A percentile compares a stretch with the other conserved stretches of the same genome.
Conservation (phyloP, 805 yeast species). For the Candida alai region DNA sequence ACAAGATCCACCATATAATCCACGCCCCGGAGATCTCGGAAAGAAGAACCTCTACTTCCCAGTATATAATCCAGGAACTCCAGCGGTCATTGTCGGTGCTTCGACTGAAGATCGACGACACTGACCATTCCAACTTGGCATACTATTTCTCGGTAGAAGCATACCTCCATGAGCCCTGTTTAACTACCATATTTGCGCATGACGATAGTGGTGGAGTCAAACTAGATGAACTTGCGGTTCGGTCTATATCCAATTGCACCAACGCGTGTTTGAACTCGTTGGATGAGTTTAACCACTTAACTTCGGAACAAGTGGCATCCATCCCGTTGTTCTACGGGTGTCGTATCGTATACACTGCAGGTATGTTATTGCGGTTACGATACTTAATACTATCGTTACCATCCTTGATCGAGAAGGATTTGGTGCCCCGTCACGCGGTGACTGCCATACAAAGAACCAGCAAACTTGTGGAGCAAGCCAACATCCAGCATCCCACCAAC, state of each 20-base stretch:
- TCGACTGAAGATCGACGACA: slow-evolving; percentile 32
- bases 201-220: slow-evolving; percentile 13
- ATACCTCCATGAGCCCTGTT: slow-evolving; percentile 56
- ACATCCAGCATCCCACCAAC: slow-evolving; percentile 33
- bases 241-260: slow-evolving; percentile 48
- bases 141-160: slow-evolving; percentile 64
- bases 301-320: slow-evolving; percentile 45
- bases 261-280: slow-evolving; percentile 50
- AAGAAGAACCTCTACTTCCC: slow-evolving; percentile 24
- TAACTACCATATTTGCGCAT: slow-evolving; percentile 18
- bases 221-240: slow-evolving; percentile 28
- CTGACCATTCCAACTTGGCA: slow-evolving; percentile 42
- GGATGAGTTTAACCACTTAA: slow-evolving; percentile 43
- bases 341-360: slow-evolving; percentile 61
- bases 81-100: slow-evolving; percentile 43
- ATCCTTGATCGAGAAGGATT: slow-evolving; percentile 37
- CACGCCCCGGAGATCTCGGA: slow-evolving; percentile 32
- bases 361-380: slow-evolving; percentile 55
- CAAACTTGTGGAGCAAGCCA: slow-evolving; percentile 25
- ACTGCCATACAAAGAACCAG: slow-evolving; percentile 26
- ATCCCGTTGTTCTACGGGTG: slow-evolving; percentile 57
- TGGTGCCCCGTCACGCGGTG: slow-evolving; percentile 46
- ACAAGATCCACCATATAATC: slow-evolving; percentile 51
- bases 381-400: slow-evolving; percentile 55
- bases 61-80: slow-evolving; percentile 45